These are phyloP conservation scores for Alternaria conjuncta DNA, from an alignment of 2,329 filamentous ascomycete genomes.

Conservation along the genomic window DNA sequence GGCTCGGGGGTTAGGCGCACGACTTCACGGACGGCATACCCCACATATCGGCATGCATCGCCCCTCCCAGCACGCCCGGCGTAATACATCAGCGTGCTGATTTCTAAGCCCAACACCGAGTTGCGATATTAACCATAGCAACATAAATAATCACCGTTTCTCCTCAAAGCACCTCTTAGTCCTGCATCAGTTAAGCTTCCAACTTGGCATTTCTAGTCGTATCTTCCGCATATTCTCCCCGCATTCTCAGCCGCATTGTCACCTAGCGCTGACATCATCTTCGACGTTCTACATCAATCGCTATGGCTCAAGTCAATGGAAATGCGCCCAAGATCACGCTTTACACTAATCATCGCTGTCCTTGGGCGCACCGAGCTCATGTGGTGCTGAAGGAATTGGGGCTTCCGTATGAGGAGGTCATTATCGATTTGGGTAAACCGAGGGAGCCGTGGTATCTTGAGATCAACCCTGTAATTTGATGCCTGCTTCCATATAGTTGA, in stretches of 20 bases:
- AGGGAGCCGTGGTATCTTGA: slow-evolving; percentile 76
- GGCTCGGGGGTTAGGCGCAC: slow-evolving; percentile 3
- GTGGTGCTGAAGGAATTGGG: slow-evolving; percentile 72
- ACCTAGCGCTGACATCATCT: not conserved
- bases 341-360: slow-evolving; percentile 74
- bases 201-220: not conserved
- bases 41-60: slow-evolving; percentile 11
- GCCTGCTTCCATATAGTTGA: not conserved
- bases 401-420: slow-evolving; percentile 71
- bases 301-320: slow-evolving; percentile 33
- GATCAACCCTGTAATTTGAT: slow-evolving; percentile 67
- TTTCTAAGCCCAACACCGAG: slow-evolving; percentile 31
- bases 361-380: slow-evolving; percentile 78
- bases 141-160: not conserved
- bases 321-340: slow-evolving; percentile 63
- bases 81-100: slow-evolving; percentile 24
- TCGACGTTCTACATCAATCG: not conserved
- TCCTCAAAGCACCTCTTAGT: not conserved
- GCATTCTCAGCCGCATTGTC: not conserved
- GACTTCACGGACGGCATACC: slow-evolving; percentile 10
- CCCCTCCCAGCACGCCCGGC: slow-evolving; percentile 20
- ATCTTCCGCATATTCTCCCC: not conserved
- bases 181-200: not conserved
- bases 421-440: slow-evolving; percentile 73
- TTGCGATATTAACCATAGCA: not conserved